These are phyloP conservation scores for Ceratobasidium sp. DNA, from an alignment of 1,284 basidiomycete species.

Conservation along the genomic window DNA sequence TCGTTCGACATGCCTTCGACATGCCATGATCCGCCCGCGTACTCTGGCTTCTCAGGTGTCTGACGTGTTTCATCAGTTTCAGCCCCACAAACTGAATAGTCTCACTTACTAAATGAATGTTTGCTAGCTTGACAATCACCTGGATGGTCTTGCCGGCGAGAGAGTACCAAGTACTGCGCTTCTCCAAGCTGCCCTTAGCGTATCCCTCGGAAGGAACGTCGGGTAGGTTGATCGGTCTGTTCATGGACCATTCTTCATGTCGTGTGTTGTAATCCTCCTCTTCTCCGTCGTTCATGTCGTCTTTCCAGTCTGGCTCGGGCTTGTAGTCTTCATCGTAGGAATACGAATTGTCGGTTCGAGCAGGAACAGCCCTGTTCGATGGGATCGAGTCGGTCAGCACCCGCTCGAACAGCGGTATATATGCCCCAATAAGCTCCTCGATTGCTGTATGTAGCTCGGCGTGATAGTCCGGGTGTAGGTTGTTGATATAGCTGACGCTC, in stretches of 20 bases:
- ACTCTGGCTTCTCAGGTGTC: constrained; percentile 61
- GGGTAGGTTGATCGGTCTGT: constrained; percentile 48
- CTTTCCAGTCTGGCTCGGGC: constrained; percentile 9
- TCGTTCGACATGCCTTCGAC: too few relatives aligned
- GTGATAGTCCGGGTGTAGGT: constrained; percentile 59
- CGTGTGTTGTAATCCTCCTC: constrained; percentile 12
- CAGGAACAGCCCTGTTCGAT: constrained; percentile 16
- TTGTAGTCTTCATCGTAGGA: not conserved
- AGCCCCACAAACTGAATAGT: not conserved
- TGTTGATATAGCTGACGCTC: constrained; percentile 57
- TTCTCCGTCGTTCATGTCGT: not conserved
- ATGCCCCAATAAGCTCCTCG: constrained; percentile 50
- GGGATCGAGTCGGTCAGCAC: constrained; percentile 62
- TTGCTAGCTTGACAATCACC: constrained; percentile 67
- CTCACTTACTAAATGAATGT: constrained; percentile 58
- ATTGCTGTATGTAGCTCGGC: constrained; percentile 50
- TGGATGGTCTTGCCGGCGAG: constrained; percentile 57
- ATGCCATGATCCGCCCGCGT: constrained; percentile 52
- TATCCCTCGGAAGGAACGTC: constrained; percentile 44
- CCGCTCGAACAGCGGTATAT: constrained; percentile 55
- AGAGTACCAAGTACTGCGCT: constrained; percentile 48
- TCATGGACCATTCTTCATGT: constrained; percentile 29
- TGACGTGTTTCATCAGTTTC: constrained; percentile 43
- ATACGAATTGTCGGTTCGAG: constrained; percentile 4
- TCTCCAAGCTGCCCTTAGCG: constrained; percentile 33